Conservation (phyloP, 2,329 filamentous ascomycete species). For the Immersiporthe knoxdaviesiana region DNA sequence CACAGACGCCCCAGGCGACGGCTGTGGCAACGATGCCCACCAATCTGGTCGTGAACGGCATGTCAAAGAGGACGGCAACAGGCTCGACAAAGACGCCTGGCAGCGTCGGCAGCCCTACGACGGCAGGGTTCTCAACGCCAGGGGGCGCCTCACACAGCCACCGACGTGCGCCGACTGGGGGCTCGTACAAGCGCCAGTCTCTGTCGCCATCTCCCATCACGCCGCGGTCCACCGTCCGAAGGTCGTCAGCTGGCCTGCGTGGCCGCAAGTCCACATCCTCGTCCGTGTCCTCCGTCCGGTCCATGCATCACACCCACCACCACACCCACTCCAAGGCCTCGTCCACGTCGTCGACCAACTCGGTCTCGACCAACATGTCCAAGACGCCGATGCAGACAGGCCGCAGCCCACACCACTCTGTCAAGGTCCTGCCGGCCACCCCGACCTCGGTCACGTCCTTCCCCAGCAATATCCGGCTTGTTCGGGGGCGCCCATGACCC, state of each 20-base stretch:
- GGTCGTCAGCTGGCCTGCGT: conserved; percentile 79
- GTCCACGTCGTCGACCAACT: conserved; percentile 82
- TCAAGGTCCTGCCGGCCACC: conserved; percentile 93
- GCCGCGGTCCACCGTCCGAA: conserved; percentile 82
- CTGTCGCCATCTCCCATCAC: conserved; percentile 86
- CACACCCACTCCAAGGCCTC: conserved; percentile 92
- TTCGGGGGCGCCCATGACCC: conserved; percentile 61
- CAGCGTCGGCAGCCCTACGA: conserved; percentile 38
- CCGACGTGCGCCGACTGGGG: conserved; percentile 42
- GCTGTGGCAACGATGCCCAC: conserved; percentile 52
- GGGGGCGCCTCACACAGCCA: conserved; percentile 19
- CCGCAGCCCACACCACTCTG: conserved; percentile 82
- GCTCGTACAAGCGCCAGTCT: conserved; percentile 72
- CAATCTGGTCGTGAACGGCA: conserved; percentile 57
- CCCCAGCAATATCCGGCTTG: conserved; percentile 83
- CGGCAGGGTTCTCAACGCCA: conserved; percentile 36
- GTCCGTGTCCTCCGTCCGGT: conserved; percentile 89
- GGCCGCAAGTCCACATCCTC: conserved; percentile 96
- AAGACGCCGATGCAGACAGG: conserved; percentile 66
- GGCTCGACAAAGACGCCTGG: conserved; percentile 28
- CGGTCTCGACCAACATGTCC: conserved; percentile 69
- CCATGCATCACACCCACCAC: conserved; percentile 73
- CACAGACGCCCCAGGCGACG: conserved; percentile 40
- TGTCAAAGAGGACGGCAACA: conserved; percentile 31
- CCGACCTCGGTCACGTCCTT: conserved; percentile 71